These are phyloP conservation scores for Kuraishia piskuri DNA, from an alignment of 805 yeast species.

Conservation along the genomic window DNA sequence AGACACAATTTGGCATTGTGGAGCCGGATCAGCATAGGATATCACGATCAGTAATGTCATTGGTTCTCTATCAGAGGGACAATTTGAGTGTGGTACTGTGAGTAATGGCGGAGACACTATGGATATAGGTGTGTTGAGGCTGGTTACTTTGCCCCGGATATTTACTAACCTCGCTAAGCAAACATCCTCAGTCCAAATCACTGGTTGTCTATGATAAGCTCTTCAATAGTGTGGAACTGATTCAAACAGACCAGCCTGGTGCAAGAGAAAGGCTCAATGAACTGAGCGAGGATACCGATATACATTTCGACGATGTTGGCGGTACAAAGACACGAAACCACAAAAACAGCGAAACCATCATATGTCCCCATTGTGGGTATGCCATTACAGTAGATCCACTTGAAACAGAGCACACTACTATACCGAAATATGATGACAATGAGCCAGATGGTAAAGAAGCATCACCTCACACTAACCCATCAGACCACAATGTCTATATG, in stretches of 20 bases:
- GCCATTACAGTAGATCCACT: neutral
- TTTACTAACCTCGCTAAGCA: neutral
- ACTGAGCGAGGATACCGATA: neutral
- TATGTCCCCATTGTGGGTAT: neutral
- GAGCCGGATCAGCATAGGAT: neutral
- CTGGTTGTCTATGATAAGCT: neutral
- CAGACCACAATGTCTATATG: neutral
- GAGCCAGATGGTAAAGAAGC: neutral
- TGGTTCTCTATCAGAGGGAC: neutral
- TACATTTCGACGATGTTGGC: neutral
- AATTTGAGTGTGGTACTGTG: constrained; percentile 4
- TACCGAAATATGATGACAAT: too few relatives aligned
- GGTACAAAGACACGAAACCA: neutral
- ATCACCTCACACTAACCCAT: neutral
- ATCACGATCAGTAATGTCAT: neutral
- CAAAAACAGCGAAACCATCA: neutral
- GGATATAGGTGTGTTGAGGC: too few relatives aligned
- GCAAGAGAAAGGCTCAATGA: neutral
- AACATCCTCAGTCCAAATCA: neutral
- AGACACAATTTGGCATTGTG: neutral
- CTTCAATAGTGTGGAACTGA: neutral
- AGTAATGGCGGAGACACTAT: neutral
- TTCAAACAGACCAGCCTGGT: neutral
- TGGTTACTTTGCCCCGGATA: neutral
- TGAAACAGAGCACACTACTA: neutral